phyloP scores from a whole-genome alignment of 805 yeast genomes.

The Candida xyloterini region DNA sequence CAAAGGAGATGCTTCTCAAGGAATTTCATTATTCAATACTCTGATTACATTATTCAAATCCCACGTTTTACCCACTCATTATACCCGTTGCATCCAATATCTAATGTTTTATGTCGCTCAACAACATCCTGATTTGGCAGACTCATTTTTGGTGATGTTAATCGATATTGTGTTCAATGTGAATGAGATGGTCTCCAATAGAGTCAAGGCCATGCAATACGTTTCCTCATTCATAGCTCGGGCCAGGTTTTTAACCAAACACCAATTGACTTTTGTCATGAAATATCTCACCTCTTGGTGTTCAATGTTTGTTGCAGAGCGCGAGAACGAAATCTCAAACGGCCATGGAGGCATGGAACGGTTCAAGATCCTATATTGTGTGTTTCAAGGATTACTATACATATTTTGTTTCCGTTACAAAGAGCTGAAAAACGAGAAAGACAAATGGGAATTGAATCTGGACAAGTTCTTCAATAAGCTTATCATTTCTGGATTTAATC shows the following conservation, averaged over 20 bases:
- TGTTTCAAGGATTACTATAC: conserved; percentile 85
- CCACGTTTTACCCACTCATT: conserved; percentile 86
- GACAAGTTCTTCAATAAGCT: conserved; percentile 86
- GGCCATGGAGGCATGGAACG: conserved; percentile 78
- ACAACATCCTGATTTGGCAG: conserved; percentile 76
- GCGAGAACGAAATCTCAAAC: conserved; percentile 77
- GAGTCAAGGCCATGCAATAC: conserved; percentile 89
- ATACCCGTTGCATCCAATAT: conserved; percentile 85
- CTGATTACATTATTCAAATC: conserved; percentile 74
- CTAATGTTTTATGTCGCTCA: conserved; percentile 79
- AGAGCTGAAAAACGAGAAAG: conserved; percentile 40
- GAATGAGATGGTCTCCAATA: conserved; percentile 63
- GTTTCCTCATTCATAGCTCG: conserved; percentile 87
- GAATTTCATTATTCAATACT: conserved; percentile 67
- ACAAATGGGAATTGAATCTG: conserved; percentile 73
- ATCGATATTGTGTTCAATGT: conserved; percentile 80
- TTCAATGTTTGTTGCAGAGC: conserved; percentile 71
- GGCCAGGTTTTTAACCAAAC: conserved; percentile 65
- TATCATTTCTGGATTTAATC: conserved; percentile 86
- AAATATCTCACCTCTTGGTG: conserved; percentile 83
- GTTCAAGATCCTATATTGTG: conserved; percentile 84
- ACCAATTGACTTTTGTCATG: conserved; percentile 79
- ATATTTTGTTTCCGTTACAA: conserved; percentile 87
- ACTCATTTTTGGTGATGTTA: conserved; percentile 75
- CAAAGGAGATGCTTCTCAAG: conserved; percentile 52